phyloP scores from a whole-genome alignment of 2,329 filamentous ascomycete species.

The Arthrobotrys megalospora region DNA sequence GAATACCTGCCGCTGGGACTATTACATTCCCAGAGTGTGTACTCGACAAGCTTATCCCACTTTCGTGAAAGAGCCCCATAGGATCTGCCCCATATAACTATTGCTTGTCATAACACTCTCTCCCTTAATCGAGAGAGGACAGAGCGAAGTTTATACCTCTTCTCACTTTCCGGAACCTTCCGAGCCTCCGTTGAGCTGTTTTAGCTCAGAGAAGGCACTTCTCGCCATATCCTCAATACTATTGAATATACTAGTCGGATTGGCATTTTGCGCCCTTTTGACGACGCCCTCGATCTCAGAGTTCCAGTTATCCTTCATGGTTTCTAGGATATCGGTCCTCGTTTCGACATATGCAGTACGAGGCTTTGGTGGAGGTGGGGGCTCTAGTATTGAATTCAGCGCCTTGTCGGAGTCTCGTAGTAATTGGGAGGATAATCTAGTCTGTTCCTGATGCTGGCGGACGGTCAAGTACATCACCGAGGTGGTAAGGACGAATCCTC shows the following conservation, averaged over 20 bases:
- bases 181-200: neutral
- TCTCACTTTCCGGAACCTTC: constrained; percentile 18
- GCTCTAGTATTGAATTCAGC: constrained; percentile 72
- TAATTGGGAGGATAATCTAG: constrained; percentile 63
- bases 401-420: constrained; percentile 74
- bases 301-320: constrained; percentile 84
- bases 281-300: constrained; percentile 78
- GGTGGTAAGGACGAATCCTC: constrained; percentile 82
- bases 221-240: constrained; percentile 50
- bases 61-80: neutral
- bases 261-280: constrained; percentile 73
- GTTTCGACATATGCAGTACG: constrained; percentile 68
- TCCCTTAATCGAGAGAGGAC: too few relatives aligned
- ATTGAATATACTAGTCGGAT: constrained; percentile 41
- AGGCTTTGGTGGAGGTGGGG: constrained; percentile 70
- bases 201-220: constrained; percentile 47
- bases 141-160: too few relatives aligned
- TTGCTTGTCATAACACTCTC: neutral
- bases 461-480: constrained; percentile 80
- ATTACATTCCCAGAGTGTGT: neutral
- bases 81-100: neutral
- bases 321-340: constrained; percentile 74
- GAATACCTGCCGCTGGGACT: neutral
- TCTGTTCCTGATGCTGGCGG: constrained; percentile 74
- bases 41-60: too few relatives aligned